These are phyloP conservation scores for Gymnopilus junonius DNA, from an alignment of 768 basidiomycete species.

Conservation along the genomic window DNA sequence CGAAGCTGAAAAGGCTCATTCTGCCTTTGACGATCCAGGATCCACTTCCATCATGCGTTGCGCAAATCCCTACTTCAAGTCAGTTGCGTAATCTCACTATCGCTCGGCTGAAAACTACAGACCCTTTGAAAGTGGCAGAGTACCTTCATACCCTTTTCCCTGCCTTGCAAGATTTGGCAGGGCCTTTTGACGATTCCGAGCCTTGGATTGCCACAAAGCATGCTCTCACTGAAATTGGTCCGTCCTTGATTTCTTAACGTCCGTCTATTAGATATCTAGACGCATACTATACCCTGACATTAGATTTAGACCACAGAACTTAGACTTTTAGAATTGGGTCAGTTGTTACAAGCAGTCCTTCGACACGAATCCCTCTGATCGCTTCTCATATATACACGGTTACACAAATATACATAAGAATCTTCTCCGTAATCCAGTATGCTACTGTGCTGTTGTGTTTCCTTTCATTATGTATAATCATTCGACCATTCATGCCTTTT, in stretches of 20 bases:
- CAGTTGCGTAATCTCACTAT: conserved; percentile 40
- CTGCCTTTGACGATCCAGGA: conserved; percentile 30
- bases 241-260: background rate
- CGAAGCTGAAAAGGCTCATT: conserved; percentile 33
- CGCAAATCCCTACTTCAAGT: conserved; percentile 9
- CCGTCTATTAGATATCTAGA: background rate
- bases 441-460: no score
- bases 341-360: no score
- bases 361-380: no score
- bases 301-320: background rate
- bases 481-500: no score
- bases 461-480: no score
- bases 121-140: conserved; percentile 29
- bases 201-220: conserved; percentile 30
- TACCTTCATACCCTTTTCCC: conserved; percentile 45
- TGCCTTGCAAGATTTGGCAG: conserved; percentile 37
- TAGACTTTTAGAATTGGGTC: background rate
- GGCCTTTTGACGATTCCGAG: conserved; percentile 30
- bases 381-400: no score
- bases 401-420: no score
- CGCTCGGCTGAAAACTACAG: conserved; percentile 31
- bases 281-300: background rate
- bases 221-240: background rate
- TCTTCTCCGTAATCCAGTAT: no score
- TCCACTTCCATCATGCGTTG: background rate